Base-by-base conservation (phyloP, 2,329 filamentous ascomycete genomes). In the Hysterium pulicare region DNA sequence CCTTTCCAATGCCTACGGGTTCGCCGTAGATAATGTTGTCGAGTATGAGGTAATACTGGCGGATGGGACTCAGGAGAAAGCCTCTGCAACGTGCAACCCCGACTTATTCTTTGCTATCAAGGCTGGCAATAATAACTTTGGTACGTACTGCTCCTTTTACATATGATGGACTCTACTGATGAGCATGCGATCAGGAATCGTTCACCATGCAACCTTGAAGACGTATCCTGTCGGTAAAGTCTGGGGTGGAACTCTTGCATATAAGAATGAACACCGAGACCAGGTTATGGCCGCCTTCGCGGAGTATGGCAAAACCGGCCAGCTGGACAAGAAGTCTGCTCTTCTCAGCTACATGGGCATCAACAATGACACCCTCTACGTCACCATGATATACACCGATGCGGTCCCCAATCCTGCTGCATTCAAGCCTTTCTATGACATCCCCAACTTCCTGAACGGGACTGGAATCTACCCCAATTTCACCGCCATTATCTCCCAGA, bases 11-110 rank as follows among this genome's bases (percentile, higher is more conserved):
- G 60, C 66, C 38, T 73, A 76, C 46, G 74, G 74, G 17, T 73
- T 71, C 66, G 69, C 72, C 15, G 70, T 69, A 22, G 71, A 74
- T 45, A 71, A 67, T 37, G 62, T 75, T 3, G 54, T 71, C 19
- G 68, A 72, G 38, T 73, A 63, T 37, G 70, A 77, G 42, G 64
- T 75, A 13, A 69, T 74, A 10, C 62, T 74, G n/a, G 69, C 72
- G 8, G 71, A 73, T 47, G 70, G 69, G 7, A 70, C 62, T 10
- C 67, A 64, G 17, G 53, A 46, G 1, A 47, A 51, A 19, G 47
- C 58, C 15, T 51, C 48, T 23, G 44, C 51, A 13, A 48, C 51
- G 22, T 52, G 57, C 21, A 28, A 66, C 39, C 52, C 57, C 0
- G 61, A 70, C 34, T 47, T 70, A 1, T 69, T 66, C 53, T 58